These are phyloP conservation scores for Benincasa hispida DNA, from an alignment of 306 rosid species.

Conservation along the genomic window DNA sequence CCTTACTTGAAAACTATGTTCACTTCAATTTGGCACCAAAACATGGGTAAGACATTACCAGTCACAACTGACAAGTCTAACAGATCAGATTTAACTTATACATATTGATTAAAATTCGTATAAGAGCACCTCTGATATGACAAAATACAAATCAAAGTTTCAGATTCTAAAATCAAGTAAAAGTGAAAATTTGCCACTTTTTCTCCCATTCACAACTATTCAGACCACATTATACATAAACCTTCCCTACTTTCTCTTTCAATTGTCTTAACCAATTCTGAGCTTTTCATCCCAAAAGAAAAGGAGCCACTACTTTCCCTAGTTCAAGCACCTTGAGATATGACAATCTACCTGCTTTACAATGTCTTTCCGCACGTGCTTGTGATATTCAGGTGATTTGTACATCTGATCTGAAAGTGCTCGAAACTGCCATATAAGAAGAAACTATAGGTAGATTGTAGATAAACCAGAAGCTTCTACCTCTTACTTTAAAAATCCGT, in stretches of 20 bases:
- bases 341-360: slow-evolving; percentile 45
- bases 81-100: background rate
- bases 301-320: background rate
- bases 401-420: slow-evolving; percentile 78
- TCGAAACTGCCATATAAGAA: slow-evolving; percentile 50
- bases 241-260: background rate
- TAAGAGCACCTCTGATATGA: background rate
- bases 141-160: background rate
- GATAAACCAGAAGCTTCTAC: background rate
- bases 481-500: slow-evolving; percentile 2
- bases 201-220: background rate
- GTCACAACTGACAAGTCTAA: background rate
- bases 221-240: background rate
- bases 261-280: background rate
- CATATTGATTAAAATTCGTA: background rate
- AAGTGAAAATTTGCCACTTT: background rate
- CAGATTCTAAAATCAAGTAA: background rate
- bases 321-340: background rate
- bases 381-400: slow-evolving; percentile 73
- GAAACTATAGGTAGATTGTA: slow-evolving; percentile 8
- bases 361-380: slow-evolving; percentile 63
- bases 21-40: slow-evolving; percentile 2
- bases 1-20: background rate
- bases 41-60: background rate
- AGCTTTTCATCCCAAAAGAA: background rate